Percentiles rank a stretch among this genome's conserved stretches.
Evolutionary conservation across 2,329 filamentous ascomycete species (phyloP).

Genomic region (Diaporthe ilicicola): DNA sequence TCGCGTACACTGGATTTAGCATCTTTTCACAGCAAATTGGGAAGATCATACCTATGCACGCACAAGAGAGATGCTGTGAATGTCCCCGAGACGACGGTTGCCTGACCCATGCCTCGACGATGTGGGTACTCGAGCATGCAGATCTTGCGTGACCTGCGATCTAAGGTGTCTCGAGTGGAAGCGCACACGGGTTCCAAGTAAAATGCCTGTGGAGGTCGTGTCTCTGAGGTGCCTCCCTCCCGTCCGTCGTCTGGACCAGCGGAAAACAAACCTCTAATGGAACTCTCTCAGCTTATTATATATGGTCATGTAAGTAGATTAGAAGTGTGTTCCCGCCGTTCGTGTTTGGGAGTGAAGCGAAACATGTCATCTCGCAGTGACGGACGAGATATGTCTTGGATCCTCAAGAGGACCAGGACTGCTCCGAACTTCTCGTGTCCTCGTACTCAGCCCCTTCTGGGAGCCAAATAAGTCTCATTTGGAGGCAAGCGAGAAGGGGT

Average conservation of each 20-base stretch:
- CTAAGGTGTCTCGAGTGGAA: constrained; percentile 23
- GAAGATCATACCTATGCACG: neutral
- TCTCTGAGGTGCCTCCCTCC: neutral
- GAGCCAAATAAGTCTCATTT: neutral
- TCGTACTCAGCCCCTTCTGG: neutral
- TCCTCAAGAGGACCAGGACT: no score
- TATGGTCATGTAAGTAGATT: neutral
- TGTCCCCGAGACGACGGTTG: constrained; percentile 3
- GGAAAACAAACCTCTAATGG: neutral
- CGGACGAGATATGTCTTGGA: constrained; percentile 15
- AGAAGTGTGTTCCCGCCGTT: neutral
- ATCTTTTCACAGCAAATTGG: neutral
- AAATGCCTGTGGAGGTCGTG: neutral
- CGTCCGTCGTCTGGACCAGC: neutral
- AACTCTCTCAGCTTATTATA: neutral
- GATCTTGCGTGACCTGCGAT: constrained; percentile 12
- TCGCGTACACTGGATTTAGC: neutral
- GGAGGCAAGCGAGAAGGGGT: neutral
- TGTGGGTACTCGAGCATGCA: neutral
- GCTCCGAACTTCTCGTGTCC: no score
- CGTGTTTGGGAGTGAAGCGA: constrained; percentile 21
- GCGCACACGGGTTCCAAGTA: constrained; percentile 23
- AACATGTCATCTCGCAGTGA: constrained; percentile 21
- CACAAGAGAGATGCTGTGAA: neutral
- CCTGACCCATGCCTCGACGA: neutral